Evolutionary conservation across 176 grass and related monocot genomes (phyloP), one percentile per base, ranked within the genome.

Genomic region (Rhynchospora pubera): DNA sequence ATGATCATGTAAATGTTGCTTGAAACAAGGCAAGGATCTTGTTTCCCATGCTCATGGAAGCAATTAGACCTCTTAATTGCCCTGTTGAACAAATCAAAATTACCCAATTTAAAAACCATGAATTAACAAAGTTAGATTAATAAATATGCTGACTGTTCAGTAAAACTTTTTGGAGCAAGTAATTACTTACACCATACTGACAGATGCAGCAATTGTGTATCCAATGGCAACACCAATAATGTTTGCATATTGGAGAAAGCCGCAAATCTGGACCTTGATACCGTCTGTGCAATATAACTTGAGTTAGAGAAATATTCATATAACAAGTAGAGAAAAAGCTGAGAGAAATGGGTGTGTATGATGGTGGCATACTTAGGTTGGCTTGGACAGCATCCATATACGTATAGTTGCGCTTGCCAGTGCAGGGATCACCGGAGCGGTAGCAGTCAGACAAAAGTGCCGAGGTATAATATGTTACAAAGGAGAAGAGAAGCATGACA

Each of bases 141-240:
- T 68, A 59, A 26, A 19, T 78, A 34, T 16, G 4, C 16, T 24
- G n/a, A 67, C 1, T 42, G 5, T 67, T 18, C 30, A 67, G 23
- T 30, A 22, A 42, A 67, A 18, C 7, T n/a, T 68, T 72, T 72
- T 11, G 70, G 46, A 26, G 9, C 5, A 28, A 75, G 48, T 28
- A 32, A 55, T 62, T 7, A 70, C 96, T 93, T 83, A 99, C 96
- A 93, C 79, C 97, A 95, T 99, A 80, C 97, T 99, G 68, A 95
- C 93, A 81, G 97, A 95, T 79, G 97, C 91, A 16, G 97, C 97
- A 22, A 99, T 99, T 77, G 96, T 99, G 87, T 99, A 96, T 56
- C 97, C 97, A 18, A 99, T 96, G 79, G 96, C 91, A 7, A 95
- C 96, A 43, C 96, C 96, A 81, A 99, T 79, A 53, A 99, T 99